Percentiles rank a stretch among this genome's conserved stretches.
These are phyloP conservation scores for Fraxinus angustifolia DNA, from an alignment of 305 asterid species.

Conservation along the genomic window DNA sequence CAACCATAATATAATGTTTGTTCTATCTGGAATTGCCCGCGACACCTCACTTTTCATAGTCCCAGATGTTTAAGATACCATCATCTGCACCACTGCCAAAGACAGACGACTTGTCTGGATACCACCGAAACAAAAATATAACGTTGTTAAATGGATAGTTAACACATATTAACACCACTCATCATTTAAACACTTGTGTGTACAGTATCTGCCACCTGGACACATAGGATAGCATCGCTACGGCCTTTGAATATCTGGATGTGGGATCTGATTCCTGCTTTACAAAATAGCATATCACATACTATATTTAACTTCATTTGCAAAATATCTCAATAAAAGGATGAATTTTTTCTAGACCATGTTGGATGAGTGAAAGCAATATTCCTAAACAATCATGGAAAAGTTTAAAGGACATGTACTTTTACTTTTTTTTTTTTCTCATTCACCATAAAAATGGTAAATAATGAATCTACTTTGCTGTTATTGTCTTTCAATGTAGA, in stretches of 20 bases:
- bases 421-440: too few relatives aligned
- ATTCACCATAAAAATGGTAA: neutral
- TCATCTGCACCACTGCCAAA: conserved; percentile 96
- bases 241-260: conserved; percentile 75
- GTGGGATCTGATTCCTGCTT: conserved; percentile 69
- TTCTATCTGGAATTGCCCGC: too few relatives aligned
- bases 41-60: too few relatives aligned
- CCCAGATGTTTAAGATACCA: conserved; percentile 30
- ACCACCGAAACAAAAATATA: conserved; percentile 60
- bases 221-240: conserved; percentile 79
- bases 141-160: neutral
- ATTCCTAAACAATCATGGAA: neutral
- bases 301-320: neutral
- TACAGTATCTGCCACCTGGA: conserved; percentile 50
- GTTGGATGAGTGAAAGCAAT: neutral
- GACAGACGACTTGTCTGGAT: conserved; percentile 76
- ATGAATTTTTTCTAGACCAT: neutral
- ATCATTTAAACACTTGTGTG: neutral
- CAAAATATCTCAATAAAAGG: neutral
- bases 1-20: too few relatives aligned
- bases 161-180: neutral
- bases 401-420: neutral
- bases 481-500: neutral
- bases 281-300: neutral
- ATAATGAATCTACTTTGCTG: conserved; percentile 23